These are phyloP conservation scores for Paratinospora sagittata DNA, from an alignment of 164 flowering plant species.

Conservation along the genomic window DNA sequence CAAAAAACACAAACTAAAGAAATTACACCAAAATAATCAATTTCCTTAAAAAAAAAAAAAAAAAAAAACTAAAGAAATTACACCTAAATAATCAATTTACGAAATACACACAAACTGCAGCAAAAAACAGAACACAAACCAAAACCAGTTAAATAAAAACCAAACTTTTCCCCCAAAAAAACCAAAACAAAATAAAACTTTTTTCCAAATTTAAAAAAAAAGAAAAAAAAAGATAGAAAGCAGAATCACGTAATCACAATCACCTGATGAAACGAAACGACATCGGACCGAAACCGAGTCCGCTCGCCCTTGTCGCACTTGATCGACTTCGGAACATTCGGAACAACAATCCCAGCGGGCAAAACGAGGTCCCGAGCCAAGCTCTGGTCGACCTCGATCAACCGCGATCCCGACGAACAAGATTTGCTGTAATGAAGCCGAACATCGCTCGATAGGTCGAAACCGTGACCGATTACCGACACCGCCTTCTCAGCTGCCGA, in stretches of 20 bases:
- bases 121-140: no score
- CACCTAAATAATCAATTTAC: not conserved
- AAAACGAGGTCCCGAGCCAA: constrained; percentile 40
- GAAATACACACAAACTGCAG: no score
- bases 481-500: constrained; percentile 78
- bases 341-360: constrained; percentile 65
- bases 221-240: constrained; percentile 1
- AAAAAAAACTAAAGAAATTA: no score
- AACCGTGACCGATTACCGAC: constrained; percentile 64
- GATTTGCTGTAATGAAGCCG: constrained; percentile 56
- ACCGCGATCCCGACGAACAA: constrained; percentile 38
- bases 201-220: no score
- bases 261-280: constrained; percentile 79
- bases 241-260: not conserved
- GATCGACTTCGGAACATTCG: constrained; percentile 49
- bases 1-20: no score
- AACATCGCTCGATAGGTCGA: constrained; percentile 52
- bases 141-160: not conserved
- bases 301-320: constrained; percentile 86
- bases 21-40: no score
- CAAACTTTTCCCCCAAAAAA: no score
- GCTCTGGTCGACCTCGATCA: constrained; percentile 52
- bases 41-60: no score
- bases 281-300: constrained; percentile 72
- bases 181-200: no score